Percentiles rank a stretch among this genome's conserved stretches.
phyloP scores from a whole-genome alignment of 179 eudicot genomes.

The Beta lomatogona region DNA sequence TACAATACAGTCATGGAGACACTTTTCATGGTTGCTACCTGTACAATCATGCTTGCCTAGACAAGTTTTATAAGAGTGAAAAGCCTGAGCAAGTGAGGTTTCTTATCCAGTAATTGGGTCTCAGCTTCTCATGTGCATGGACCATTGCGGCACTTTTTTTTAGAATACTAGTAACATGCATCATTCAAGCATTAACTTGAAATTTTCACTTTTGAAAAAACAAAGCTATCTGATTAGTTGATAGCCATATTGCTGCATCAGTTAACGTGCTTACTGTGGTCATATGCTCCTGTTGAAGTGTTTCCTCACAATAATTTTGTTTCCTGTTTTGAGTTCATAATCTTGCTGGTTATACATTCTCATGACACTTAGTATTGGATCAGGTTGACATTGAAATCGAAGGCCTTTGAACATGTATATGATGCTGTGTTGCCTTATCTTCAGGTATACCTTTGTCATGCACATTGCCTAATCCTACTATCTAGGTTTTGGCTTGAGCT shows the following conservation, averaged over 20 bases:
- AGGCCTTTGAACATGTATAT: slow-evolving; percentile 52
- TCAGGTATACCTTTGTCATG: slow-evolving; percentile 53
- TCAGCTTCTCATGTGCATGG: background rate
- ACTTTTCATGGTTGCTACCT: background rate
- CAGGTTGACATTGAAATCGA: slow-evolving; percentile 68
- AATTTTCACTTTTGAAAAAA: background rate
- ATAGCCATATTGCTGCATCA: background rate
- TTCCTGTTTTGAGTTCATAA: background rate
- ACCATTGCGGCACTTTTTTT: background rate
- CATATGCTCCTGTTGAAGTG: background rate
- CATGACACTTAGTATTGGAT: slow-evolving; percentile 27
- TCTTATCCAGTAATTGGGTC: background rate
- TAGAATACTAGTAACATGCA: background rate
- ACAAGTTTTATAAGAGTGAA: background rate
- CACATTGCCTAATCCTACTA: background rate
- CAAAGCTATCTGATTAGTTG: background rate
- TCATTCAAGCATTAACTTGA: background rate
- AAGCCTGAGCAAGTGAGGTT: slow-evolving; percentile 1
- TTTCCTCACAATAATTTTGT: background rate
- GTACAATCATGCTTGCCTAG: background rate
- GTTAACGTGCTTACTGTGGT: background rate
- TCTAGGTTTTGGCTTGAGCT: too few relatives aligned
- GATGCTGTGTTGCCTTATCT: slow-evolving; percentile 55
- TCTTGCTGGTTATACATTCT: background rate
- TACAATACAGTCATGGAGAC: background rate